These are phyloP conservation scores for Globisporangium nodosum DNA, from an alignment of 352 stramenopile species.

Conservation along the genomic window DNA sequence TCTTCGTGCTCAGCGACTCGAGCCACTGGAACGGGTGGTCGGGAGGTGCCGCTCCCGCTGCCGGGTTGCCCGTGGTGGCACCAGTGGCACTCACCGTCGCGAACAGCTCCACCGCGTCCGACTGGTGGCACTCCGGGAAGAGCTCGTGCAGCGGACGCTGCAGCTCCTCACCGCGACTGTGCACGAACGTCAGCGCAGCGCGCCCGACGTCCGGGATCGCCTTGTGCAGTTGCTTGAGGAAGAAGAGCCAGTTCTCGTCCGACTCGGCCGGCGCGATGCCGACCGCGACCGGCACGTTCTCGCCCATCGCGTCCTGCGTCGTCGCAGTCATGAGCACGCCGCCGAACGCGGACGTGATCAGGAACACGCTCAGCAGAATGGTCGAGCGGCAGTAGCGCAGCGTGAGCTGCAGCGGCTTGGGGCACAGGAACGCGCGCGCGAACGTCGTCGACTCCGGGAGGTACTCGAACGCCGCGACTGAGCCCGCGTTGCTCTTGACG, in stretches of 20 bases:
- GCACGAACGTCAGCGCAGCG: conserved; percentile 46
- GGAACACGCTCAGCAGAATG: conserved; percentile 64
- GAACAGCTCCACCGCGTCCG: conserved; percentile 57
- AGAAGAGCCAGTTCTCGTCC: conserved; percentile 62
- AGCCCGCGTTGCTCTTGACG: conserved; percentile 46
- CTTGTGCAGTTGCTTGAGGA: conserved; percentile 45
- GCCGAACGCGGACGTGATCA: conserved; percentile 60
- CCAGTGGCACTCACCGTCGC: conserved; percentile 10
- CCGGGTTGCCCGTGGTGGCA: background rate
- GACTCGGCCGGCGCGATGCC: conserved; percentile 45
- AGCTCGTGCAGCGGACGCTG: conserved; percentile 27
- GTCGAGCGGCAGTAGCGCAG: conserved; percentile 54
- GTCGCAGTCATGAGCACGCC: conserved; percentile 66
- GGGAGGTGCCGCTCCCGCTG: conserved; percentile 11
- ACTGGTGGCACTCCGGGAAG: conserved; percentile 55
- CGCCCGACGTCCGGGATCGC: conserved; percentile 57
- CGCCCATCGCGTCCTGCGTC: conserved; percentile 68
- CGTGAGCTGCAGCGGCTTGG: conserved; percentile 43
- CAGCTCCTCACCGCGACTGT: conserved; percentile 58
- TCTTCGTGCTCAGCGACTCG: conserved; percentile 54
- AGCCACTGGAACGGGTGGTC: conserved; percentile 55
- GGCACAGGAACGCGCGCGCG: conserved; percentile 60
- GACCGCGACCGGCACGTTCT: conserved; percentile 67
- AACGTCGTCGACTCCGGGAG: conserved; percentile 37
- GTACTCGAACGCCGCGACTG: conserved; percentile 63